Conservation (phyloP, 495 filamentous ascomycete species). For the Trichoderma erinaceum region DNA sequence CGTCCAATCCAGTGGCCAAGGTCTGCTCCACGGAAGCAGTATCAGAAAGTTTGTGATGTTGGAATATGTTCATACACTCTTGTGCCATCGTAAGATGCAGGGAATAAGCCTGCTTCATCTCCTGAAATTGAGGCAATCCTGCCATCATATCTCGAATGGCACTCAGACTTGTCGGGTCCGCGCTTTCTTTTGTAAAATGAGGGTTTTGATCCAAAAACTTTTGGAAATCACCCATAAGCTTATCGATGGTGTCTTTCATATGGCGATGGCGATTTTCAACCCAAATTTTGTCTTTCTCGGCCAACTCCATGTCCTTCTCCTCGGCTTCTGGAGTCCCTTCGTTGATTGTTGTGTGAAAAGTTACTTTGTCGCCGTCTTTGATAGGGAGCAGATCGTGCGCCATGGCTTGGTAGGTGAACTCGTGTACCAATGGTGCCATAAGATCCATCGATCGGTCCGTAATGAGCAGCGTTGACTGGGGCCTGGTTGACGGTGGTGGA, state of each 20-base stretch:
- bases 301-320: slow-evolving; percentile 83
- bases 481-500: slow-evolving; percentile 71
- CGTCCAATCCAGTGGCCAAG: slow-evolving; percentile 86
- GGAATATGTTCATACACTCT: slow-evolving; percentile 90
- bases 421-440: slow-evolving; percentile 78
- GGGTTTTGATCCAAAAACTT: slow-evolving; percentile 87
- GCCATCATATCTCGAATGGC: slow-evolving; percentile 96
- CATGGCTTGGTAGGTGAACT: slow-evolving; percentile 99
- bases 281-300: slow-evolving; percentile 88
- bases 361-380: slow-evolving; percentile 79
- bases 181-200: slow-evolving; percentile 74
- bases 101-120: slow-evolving; percentile 91
- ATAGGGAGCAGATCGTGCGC: slow-evolving; percentile 86
- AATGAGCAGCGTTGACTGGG: slow-evolving; percentile 77
- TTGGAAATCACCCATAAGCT: slow-evolving; percentile 85
- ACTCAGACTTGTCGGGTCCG: slow-evolving; percentile 68
- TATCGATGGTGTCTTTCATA: slow-evolving; percentile 97
- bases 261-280: slow-evolving; percentile 86
- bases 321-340: slow-evolving; percentile 60
- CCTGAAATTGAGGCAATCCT: slow-evolving; percentile 87
- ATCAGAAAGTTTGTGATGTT: slow-evolving; percentile 75
- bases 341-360: slow-evolving; percentile 72
- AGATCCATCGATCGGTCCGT: slow-evolving; percentile 91
- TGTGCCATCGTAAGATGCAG: slow-evolving; percentile 97
- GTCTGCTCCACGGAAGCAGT: slow-evolving; percentile 79